Percentiles rank a stretch among this genome's conserved stretches.
These are phyloP conservation scores for Sporothrix mexicana DNA, from an alignment of 2,329 filamentous ascomycete genomes.

Conservation along the genomic window DNA sequence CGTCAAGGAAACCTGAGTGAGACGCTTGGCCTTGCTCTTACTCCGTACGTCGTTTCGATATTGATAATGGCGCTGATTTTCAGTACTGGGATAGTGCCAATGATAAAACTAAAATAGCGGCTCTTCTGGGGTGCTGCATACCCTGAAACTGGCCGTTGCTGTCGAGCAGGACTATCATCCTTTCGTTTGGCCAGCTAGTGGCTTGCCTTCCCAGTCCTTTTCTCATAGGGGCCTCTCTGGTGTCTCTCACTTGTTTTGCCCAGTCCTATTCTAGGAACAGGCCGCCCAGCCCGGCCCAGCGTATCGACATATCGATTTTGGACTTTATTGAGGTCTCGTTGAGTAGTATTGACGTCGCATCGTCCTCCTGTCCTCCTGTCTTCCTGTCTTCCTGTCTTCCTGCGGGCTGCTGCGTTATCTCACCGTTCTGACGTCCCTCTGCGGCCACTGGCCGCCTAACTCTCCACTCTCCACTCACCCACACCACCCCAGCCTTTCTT, in stretches of 20 bases:
- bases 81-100: neutral
- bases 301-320: neutral
- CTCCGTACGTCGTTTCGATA: too few species aligned
- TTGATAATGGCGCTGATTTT: neutral
- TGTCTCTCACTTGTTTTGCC: neutral
- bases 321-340: neutral
- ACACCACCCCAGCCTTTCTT: neutral
- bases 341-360: neutral
- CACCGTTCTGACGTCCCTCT: constrained; percentile 16
- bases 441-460: neutral
- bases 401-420: constrained; percentile 27
- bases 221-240: neutral
- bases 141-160: constrained; percentile 18
- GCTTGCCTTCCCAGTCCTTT: neutral
- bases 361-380: neutral
- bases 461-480: constrained; percentile 3
- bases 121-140: neutral
- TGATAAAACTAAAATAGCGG: constrained; percentile 5
- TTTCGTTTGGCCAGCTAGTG: neutral
- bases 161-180: neutral
- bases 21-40: neutral
- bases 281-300: neutral
- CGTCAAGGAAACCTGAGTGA: neutral
- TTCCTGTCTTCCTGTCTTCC: neutral
- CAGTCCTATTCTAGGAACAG: constrained; percentile 18